A percentile compares a stretch with the other conserved stretches of the same genome.
phyloP scores from a whole-genome alignment of 2,329 filamentous ascomycete species.

The Hypoxylon sp. region DNA sequence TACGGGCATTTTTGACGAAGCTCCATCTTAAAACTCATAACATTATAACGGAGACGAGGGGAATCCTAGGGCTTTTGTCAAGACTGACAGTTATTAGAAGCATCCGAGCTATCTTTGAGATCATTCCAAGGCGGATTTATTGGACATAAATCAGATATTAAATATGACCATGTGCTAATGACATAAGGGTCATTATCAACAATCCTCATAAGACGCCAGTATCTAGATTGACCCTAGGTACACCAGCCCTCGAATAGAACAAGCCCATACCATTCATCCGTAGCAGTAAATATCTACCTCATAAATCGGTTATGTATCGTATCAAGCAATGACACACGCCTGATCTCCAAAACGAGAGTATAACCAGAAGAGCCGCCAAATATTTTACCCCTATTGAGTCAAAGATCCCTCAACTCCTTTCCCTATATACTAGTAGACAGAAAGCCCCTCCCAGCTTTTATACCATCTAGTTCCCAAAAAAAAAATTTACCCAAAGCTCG shows the following conservation, averaged over 20 bases:
- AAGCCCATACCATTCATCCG: slow-evolving; percentile 4
- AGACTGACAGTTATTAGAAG: not conserved
- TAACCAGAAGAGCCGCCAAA: slow-evolving; percentile 33
- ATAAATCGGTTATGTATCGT: slow-evolving; percentile 13
- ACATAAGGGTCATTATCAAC: not conserved
- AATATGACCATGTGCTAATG: not conserved
- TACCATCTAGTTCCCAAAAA: not conserved
- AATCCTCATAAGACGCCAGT: not conserved
- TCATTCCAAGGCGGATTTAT: not conserved
- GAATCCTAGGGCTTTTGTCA: too few relatives aligned
- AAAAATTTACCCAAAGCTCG: slow-evolving; percentile 29
- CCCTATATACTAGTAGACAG: slow-evolving; percentile 18
- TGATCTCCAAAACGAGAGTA: slow-evolving; percentile 28
- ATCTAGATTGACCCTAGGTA: slow-evolving; percentile 21
- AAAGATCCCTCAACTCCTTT: slow-evolving; percentile 33
- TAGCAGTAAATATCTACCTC: slow-evolving; percentile 5
- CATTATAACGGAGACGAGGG: not conserved
- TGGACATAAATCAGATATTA: not conserved
- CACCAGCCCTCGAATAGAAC: slow-evolving; percentile 10
- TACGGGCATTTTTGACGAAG: not conserved
- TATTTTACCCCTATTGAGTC: slow-evolving; percentile 21
- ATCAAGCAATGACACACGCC: slow-evolving; percentile 7
- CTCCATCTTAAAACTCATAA: not conserved
- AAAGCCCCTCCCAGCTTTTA: slow-evolving; percentile 21
- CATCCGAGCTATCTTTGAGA: not conserved